Percentiles rank a stretch among this genome's conserved stretches.
These are phyloP conservation scores for Candida caryicola DNA, from an alignment of 805 yeast species.

Conservation along the genomic window DNA sequence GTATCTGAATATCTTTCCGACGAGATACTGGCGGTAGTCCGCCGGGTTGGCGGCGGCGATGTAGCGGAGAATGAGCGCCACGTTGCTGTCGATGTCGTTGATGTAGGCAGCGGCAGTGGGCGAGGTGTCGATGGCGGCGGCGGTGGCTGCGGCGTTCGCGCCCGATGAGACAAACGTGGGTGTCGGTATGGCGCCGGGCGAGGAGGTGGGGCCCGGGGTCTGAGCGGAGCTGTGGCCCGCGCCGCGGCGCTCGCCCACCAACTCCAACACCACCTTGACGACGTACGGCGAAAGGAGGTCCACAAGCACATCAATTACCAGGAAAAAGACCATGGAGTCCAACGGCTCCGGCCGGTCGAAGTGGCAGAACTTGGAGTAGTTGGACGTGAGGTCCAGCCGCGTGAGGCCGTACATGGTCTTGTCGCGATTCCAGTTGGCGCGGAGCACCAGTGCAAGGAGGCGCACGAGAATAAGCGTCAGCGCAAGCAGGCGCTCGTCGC, in stretches of 20 bases:
- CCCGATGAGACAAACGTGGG: too few relatives aligned
- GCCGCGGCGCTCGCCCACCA: slow-evolving; percentile 13
- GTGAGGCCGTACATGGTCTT: slow-evolving; percentile 10
- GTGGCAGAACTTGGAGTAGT: slow-evolving; percentile 27
- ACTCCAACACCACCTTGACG: slow-evolving; percentile 25
- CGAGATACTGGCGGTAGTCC: slow-evolving; percentile 27
- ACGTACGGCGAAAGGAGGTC: slow-evolving; percentile 29
- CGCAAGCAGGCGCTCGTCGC: slow-evolving; percentile 29
- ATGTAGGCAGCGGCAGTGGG: slow-evolving; percentile 10
- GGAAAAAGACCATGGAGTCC: slow-evolving; percentile 14
- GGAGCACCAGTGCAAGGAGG: slow-evolving; percentile 28
- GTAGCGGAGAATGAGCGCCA: slow-evolving; percentile 30
- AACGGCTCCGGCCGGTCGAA: slow-evolving; percentile 29
- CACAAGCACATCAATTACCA: slow-evolving; percentile 28
- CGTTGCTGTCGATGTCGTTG: slow-evolving; percentile 32
- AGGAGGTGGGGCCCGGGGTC: too few relatives aligned
- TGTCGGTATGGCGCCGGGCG: not conserved
- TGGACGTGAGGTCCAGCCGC: slow-evolving; percentile 10
- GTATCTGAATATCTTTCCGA: slow-evolving; percentile 24
- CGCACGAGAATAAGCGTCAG: slow-evolving; percentile 33
- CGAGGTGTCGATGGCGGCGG: too few relatives aligned
- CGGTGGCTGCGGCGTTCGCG: too few relatives aligned
- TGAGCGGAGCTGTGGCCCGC: not conserved
- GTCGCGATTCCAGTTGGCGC: slow-evolving; percentile 28
- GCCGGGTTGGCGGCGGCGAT: slow-evolving; percentile 37